Percentiles rank a stretch among this genome's conserved stretches.
Evolutionary conservation across 1,139 yeast species (phyloP).

Genomic region (Suhomyces ambrosiae): DNA sequence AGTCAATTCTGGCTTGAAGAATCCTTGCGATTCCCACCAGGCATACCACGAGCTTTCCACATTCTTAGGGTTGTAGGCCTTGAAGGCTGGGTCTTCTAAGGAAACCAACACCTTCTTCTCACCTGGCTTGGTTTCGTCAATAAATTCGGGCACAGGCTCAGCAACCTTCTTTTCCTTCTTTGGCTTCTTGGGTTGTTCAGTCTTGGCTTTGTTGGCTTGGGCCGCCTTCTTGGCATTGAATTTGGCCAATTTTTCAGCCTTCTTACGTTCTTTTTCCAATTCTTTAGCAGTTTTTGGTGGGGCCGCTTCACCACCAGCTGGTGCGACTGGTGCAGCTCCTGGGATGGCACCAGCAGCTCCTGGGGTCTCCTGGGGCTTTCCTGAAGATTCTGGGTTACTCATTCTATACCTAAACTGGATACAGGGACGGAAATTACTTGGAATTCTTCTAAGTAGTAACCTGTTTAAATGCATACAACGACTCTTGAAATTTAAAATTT

Average conservation of each 20-base stretch:
- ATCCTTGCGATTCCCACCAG: constrained; percentile 94
- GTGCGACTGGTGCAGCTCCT: constrained; percentile 15
- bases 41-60: constrained; percentile 98
- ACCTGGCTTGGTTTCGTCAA: constrained; percentile 82
- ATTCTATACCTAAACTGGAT: constrained; percentile 12
- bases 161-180: constrained; percentile 70
- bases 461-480: constrained; percentile 26
- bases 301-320: constrained; percentile 20
- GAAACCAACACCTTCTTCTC: constrained; percentile 85
- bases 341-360: constrained; percentile 11
- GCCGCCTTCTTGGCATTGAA: constrained; percentile 92
- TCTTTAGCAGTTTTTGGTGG: constrained; percentile 66
- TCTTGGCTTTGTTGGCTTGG: constrained; percentile 51
- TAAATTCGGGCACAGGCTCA: constrained; percentile 79
- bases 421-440: constrained; percentile 11
- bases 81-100: constrained; percentile 88
- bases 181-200: constrained; percentile 57
- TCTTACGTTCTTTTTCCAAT: constrained; percentile 89
- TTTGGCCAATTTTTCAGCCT: constrained; percentile 95
- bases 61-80: constrained; percentile 88
- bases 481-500: constrained; percentile 5
- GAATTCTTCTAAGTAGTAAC: constrained; percentile 19
- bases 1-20: constrained; percentile 83
- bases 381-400: constrained; percentile 11
- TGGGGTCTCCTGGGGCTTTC: constrained; percentile 6